These are phyloP conservation scores for Hortaea sp. DNA, from an alignment of 2,329 filamentous ascomycete genomes.

Conservation along the genomic window DNA sequence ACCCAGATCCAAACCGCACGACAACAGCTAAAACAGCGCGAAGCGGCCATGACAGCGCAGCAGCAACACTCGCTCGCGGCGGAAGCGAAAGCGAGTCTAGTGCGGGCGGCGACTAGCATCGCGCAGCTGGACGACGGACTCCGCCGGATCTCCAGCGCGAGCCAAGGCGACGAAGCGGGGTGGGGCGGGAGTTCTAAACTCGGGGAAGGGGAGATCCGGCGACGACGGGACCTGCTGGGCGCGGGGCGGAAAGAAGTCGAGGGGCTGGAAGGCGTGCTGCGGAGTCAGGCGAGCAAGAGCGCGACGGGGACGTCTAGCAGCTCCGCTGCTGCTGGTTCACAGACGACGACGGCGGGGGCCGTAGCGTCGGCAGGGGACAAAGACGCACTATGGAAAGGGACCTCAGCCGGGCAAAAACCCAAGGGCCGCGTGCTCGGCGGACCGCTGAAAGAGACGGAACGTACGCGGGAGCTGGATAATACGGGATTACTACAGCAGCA, in stretches of 20 bases:
- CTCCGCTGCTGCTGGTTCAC: not conserved
- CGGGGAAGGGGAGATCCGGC: constrained; percentile 64
- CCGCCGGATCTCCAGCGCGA: constrained; percentile 27
- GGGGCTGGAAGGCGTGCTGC: constrained; percentile 62
- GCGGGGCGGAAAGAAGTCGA: constrained; percentile 65
- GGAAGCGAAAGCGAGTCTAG: constrained; percentile 63
- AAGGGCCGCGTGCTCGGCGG: constrained; percentile 63
- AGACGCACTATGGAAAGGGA: constrained; percentile 24
- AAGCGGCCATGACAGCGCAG: constrained; percentile 50
- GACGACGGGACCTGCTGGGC: constrained; percentile 60
- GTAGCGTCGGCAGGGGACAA: constrained; percentile 28
- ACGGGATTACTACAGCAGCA: constrained; percentile 64
- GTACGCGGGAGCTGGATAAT: constrained; percentile 69
- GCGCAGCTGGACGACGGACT: constrained; percentile 57
- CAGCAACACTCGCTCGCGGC: constrained; percentile 52
- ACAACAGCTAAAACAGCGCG: constrained; percentile 55
- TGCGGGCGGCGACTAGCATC: constrained; percentile 57
- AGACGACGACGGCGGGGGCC: constrained; percentile 13
- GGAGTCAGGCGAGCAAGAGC: constrained; percentile 47
- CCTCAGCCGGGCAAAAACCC: constrained; percentile 17
- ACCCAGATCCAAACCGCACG: constrained; percentile 57
- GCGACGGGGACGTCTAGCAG: constrained; percentile 5
- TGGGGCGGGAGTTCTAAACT: constrained; percentile 39
- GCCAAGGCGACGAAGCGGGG: constrained; percentile 26
- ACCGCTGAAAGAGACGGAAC: constrained; percentile 59